Base-by-base conservation (phyloP, 345 rosid species). In the Gossypium herbaceum region DNA sequence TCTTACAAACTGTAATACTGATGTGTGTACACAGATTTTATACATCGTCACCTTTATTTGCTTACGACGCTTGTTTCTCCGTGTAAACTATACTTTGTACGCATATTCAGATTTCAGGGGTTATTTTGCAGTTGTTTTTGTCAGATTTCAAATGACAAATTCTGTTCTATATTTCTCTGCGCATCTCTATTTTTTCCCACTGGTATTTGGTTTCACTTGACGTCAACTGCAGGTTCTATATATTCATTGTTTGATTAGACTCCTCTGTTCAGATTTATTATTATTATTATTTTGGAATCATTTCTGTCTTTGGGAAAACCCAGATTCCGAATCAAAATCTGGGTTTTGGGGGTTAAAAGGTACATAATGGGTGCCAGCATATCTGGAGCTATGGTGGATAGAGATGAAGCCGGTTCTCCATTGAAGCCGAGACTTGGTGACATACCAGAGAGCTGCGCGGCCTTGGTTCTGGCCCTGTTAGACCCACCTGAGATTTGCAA, bases 391-490 rank as follows among this genome's bases (percentile, higher is more conserved):
- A 12, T 55, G 43, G 24, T 20, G 52, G 64, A 72, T 9, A 43
- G 64, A 2, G 52, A 56, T 41, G 86, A 81, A 72, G 68, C 54
- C 20, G 34, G 27, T 69, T 17, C 75, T 34, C 77, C 78, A 59
- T 56, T 15, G 74, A 82, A 68, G 69, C 84, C 79, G 12, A 79
- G 86, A 56, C 79, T 90, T 7, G 87, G 75, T 6, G 90, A 90
- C 74, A 74, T 90, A 51, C 94, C 94, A 10, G 92, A 90, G 84
- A 86, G 86, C 19, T 90, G 94, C 67, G 80, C 87, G 34, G 91
- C 94, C 9, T 64, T 81, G 67, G 79, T 90, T 57, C 74, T 90
- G 79, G 80, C 75, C 67, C 61, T 59, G 54, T 77, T 90, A 67
- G 86, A 88, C 72, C 92, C 92, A 54, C 74, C 85, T 24, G 88